phyloP scores from a whole-genome alignment of 345 rosid species.

The Carallia brachiata region DNA sequence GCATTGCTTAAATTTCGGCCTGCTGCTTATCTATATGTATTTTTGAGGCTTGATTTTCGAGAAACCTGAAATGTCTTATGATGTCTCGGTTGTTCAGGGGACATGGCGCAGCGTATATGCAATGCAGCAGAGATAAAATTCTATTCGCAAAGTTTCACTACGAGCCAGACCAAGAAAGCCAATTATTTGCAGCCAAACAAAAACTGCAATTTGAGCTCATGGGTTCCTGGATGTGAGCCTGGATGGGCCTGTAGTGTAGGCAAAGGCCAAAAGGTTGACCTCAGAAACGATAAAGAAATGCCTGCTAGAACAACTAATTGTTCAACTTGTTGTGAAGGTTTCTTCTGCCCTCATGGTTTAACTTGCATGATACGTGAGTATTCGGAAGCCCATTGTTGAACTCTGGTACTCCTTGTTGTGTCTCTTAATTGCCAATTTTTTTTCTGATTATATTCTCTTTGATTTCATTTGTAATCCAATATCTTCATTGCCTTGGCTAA shows the following conservation, averaged over 20 bases:
- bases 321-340: slow-evolving; percentile 78
- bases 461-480: background rate
- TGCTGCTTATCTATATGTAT: background rate
- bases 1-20: background rate
- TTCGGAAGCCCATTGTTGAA: background rate
- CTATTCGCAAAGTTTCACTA: slow-evolving; percentile 62
- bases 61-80: background rate
- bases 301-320: slow-evolving; percentile 58
- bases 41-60: background rate
- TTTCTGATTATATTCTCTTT: background rate
- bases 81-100: slow-evolving; percentile 47
- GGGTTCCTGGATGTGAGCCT: slow-evolving; percentile 97
- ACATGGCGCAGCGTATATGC: slow-evolving; percentile 65
- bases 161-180: slow-evolving; percentile 35
- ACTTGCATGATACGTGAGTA: slow-evolving; percentile 99
- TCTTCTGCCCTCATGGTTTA: slow-evolving; percentile 95
- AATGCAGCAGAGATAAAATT: slow-evolving; percentile 86
- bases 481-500: background rate
- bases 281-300: slow-evolving; percentile 49
- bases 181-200: slow-evolving; percentile 70
- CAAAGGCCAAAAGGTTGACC: slow-evolving; percentile 42
- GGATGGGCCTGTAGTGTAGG: slow-evolving; percentile 88
- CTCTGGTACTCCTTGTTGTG: background rate
- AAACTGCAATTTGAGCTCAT: slow-evolving; percentile 81
- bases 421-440: background rate